Conservation (phyloP, 371 early-diverging fungal genomes). For the Rhizopus delemar region DNA sequence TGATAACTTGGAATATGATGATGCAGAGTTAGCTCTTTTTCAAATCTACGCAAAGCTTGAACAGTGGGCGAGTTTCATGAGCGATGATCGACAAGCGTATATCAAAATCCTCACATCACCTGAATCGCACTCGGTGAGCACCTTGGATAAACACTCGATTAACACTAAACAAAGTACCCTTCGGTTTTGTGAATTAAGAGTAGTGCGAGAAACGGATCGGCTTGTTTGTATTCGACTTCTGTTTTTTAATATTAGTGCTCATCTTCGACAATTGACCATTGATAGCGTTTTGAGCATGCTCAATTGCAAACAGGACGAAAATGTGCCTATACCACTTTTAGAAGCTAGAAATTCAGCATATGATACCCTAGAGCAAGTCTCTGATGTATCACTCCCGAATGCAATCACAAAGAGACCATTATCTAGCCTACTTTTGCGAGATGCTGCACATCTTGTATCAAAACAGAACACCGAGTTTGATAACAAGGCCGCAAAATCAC, state of each 20-base stretch:
- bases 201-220: constrained; percentile 32
- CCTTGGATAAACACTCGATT: constrained; percentile 1
- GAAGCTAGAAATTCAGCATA: neutral
- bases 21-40: constrained; percentile 3
- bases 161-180: constrained; percentile 11
- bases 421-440: constrained; percentile 49
- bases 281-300: neutral
- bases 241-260: constrained; percentile 52
- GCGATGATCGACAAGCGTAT: constrained; percentile 25
- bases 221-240: constrained; percentile 26
- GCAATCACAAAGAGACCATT: constrained; percentile 45
- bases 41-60: constrained; percentile 16
- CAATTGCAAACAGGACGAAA: neutral
- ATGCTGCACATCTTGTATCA: constrained; percentile 32
- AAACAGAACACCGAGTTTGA: neutral
- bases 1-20: constrained; percentile 9
- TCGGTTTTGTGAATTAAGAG: constrained; percentile 35
- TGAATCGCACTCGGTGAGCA: neutral
- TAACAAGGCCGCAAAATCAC: constrained; percentile 3
- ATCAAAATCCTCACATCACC: constrained; percentile 10
- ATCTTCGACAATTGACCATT: constrained; percentile 28
- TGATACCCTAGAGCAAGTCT: neutral
- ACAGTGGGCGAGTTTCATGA: constrained; percentile 42
- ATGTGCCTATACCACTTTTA: neutral
- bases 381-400: neutral